phyloP scores from a whole-genome alignment of 768 basidiomycete species.

The Kondoa subrosea region DNA sequence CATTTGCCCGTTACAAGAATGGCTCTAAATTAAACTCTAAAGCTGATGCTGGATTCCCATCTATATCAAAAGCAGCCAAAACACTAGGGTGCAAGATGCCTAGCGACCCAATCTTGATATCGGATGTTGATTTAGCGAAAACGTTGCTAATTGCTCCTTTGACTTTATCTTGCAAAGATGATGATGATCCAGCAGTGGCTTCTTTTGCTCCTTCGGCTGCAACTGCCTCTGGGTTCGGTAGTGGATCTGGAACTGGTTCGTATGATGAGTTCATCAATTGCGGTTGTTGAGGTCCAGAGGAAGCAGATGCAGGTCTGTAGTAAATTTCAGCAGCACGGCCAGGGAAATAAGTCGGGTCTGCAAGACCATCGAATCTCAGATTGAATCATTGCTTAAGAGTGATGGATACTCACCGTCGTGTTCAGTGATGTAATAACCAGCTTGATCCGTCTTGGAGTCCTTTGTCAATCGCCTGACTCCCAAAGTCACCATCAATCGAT shows the following conservation, averaged over 20 bases:
- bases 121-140: slow-evolving; percentile 29
- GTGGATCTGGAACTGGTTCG: slow-evolving; percentile 21
- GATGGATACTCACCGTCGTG: slow-evolving; percentile 47
- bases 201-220: not conserved
- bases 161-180: too few species aligned
- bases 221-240: slow-evolving; percentile 13
- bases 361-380: not conserved
- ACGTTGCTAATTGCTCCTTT: slow-evolving; percentile 14
- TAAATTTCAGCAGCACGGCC: slow-evolving; percentile 83
- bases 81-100: slow-evolving; percentile 89
- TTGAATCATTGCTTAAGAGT: not conserved
- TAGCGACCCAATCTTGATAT: slow-evolving; percentile 66
- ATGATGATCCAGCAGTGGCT: slow-evolving; percentile 28
- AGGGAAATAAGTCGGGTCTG: slow-evolving; percentile 88
- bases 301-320: slow-evolving; percentile 48
- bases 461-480: slow-evolving; percentile 65
- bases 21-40: slow-evolving; percentile 88
- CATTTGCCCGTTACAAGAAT: slow-evolving; percentile 49
- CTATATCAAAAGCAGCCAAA: slow-evolving; percentile 79
- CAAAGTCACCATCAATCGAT: slow-evolving; percentile 88
- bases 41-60: slow-evolving; percentile 32
- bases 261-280: slow-evolving; percentile 19
- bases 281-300: slow-evolving; percentile 15
- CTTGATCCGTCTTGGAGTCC: slow-evolving; percentile 41
- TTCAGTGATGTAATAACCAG: slow-evolving; percentile 85